Conservation (phyloP, 768 basidiomycete genomes). For the Lactifluus volemus region DNA sequence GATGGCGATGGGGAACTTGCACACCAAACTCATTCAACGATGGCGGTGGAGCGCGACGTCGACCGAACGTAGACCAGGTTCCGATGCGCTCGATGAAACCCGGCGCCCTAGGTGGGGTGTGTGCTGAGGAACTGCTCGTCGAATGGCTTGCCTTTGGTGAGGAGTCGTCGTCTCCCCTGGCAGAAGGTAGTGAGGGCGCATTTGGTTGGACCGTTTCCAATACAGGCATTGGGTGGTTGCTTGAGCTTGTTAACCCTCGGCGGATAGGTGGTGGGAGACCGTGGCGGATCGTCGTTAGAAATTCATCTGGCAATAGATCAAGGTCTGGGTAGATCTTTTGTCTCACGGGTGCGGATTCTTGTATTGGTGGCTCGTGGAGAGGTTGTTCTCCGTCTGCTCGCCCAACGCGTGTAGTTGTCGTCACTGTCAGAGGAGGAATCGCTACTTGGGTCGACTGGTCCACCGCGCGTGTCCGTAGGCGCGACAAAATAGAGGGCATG, state of each 20-base stretch:
- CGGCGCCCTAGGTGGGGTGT: background rate
- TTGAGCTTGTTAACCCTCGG: slow-evolving; percentile 1
- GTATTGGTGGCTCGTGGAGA: background rate
- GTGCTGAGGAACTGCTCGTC: slow-evolving; percentile 3
- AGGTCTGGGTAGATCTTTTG: slow-evolving; percentile 35
- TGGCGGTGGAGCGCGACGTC: slow-evolving; percentile 18
- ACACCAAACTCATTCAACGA: slow-evolving; percentile 19
- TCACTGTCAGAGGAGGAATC: slow-evolving; percentile 3
- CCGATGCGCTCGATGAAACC: slow-evolving; percentile 17
- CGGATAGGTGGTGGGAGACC: slow-evolving; percentile 15
- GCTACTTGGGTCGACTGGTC: slow-evolving; percentile 19
- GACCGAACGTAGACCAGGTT: slow-evolving; percentile 33
- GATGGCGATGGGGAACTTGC: slow-evolving; percentile 14
- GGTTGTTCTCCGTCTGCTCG: background rate
- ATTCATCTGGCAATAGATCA: slow-evolving; percentile 26
- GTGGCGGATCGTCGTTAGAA: slow-evolving; percentile 2
- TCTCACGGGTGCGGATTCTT: slow-evolving; percentile 17
- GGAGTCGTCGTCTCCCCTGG: background rate
- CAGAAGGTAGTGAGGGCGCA: background rate
- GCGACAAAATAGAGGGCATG: slow-evolving; percentile 28
- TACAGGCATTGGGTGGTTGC: background rate
- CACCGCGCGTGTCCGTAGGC: slow-evolving; percentile 26
- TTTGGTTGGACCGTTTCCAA: background rate
- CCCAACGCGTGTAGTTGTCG: slow-evolving; percentile 1
- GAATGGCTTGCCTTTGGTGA: slow-evolving; percentile 4